Percentiles rank a stretch among this genome's conserved stretches.
Conservation (phyloP, 495 filamentous ascomycete genomes). For the Penicillium roqueforti region DNA sequence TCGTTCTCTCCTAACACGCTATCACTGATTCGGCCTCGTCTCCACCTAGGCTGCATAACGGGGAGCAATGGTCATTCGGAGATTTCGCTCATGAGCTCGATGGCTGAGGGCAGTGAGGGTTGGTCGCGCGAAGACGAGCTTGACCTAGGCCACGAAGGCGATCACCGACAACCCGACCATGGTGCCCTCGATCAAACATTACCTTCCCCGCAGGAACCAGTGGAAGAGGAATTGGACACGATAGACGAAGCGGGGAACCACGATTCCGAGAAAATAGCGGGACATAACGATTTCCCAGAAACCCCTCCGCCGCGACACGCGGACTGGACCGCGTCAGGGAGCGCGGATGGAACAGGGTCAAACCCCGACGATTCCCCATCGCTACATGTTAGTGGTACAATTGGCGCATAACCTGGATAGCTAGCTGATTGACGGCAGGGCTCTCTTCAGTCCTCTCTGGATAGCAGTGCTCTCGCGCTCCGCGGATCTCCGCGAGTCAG, state of each 20-base stretch:
- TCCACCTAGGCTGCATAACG: constrained; percentile 10
- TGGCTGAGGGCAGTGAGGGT: constrained; percentile 45
- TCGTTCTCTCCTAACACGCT: not conserved
- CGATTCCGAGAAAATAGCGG: constrained; percentile 17
- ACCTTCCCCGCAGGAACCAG: constrained; percentile 16
- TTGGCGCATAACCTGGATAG: constrained; percentile 3
- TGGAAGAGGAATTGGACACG: constrained; percentile 30
- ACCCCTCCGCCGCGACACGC: constrained; percentile 23
- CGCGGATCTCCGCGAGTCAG: constrained; percentile 48
- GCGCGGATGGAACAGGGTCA: constrained; percentile 54
- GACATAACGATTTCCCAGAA: constrained; percentile 17
- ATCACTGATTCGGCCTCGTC: constrained; percentile 12
- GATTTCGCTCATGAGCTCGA: constrained; percentile 48
- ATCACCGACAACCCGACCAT: constrained; percentile 22
- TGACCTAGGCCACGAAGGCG: constrained; percentile 40
- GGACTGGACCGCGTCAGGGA: constrained; percentile 24
- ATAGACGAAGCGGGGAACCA: constrained; percentile 26
- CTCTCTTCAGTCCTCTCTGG: constrained; percentile 72
- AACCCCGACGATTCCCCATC: constrained; percentile 89
- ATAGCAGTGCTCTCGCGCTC: constrained; percentile 56
- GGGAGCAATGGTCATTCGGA: constrained; percentile 45
- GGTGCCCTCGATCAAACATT: constrained; percentile 19
- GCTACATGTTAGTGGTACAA: constrained; percentile 60
- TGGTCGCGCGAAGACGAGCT: constrained; percentile 47
- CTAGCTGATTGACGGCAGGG: constrained; percentile 54